phyloP scores from a whole-genome alignment of 129 eudicot species.

The Tanacetum coccineum region DNA sequence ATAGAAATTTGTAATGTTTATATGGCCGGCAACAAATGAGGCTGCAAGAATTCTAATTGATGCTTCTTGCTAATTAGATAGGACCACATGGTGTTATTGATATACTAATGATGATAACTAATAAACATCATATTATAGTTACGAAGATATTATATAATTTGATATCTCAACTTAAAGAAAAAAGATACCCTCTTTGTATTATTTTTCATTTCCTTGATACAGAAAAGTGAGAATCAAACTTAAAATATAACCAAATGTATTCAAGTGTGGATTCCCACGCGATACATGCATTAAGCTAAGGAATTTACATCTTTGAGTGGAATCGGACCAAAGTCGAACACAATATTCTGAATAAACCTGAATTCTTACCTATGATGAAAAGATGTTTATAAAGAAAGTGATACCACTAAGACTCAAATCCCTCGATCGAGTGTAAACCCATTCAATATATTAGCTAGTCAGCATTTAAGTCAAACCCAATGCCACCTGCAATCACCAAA shows the following conservation, averaged over 20 bases:
- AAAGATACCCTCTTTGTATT: neutral
- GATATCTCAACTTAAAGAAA: conserved; percentile 3
- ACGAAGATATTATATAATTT: neutral
- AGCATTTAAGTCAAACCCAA: too few species aligned
- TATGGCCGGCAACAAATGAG: too few species aligned
- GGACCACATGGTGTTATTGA: neutral
- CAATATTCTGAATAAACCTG: neutral
- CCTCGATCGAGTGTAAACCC: too few species aligned
- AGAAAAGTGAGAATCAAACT: neutral
- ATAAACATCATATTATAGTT: too few species aligned
- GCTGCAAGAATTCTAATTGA: neutral
- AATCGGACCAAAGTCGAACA: conserved; percentile 12
- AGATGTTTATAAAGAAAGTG: neutral
- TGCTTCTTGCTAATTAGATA: neutral
- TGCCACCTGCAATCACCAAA: too few species aligned
- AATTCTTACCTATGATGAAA: conserved; percentile 8
- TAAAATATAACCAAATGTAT: neutral
- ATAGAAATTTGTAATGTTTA: too few species aligned
- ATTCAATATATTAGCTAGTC: too few species aligned
- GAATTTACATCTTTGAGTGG: conserved; percentile 7
- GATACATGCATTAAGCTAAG: conserved; percentile 12
- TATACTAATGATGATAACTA: neutral
- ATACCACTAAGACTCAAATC: too few species aligned
- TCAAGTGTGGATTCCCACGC: conserved; percentile 20
- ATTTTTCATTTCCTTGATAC: neutral